Conservation (phyloP, 306 rosid species). For the Lathyrus oleraceus region DNA sequence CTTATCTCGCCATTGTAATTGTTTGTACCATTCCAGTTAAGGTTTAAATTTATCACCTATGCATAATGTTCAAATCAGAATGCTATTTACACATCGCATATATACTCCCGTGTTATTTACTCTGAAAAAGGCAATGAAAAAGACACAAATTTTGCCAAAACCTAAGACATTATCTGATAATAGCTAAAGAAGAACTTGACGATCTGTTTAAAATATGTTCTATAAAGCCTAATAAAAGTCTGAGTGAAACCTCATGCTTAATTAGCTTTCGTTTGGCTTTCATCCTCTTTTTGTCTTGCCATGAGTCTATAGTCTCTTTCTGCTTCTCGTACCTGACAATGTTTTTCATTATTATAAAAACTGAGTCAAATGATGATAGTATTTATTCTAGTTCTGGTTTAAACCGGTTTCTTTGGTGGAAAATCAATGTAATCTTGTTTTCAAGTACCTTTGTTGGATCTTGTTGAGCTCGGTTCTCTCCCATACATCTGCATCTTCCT, state of each 20-base stretch:
- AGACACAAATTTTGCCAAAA: background rate
- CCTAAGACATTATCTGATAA: background rate
- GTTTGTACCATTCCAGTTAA: background rate
- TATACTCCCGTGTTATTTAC: background rate
- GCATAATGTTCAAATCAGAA: background rate
- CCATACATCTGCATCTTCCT: conserved; percentile 63
- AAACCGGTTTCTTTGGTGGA: background rate
- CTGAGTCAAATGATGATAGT: conserved; percentile 20
- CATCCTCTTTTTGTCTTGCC: conserved; percentile 67
- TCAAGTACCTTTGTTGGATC: conserved; percentile 55
- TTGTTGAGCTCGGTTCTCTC: conserved; percentile 58
- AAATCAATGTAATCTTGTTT: conserved; percentile 3
- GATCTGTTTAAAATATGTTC: background rate
- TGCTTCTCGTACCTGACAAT: conserved; percentile 62
- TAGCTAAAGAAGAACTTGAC: background rate
- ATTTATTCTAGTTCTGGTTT: conserved; percentile 11
- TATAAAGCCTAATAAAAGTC: background rate
- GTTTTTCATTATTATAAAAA: conserved; percentile 29
- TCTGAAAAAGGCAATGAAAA: background rate
- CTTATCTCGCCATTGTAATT: background rate
- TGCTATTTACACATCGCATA: background rate
- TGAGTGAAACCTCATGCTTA: conserved; percentile 52
- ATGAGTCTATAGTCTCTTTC: conserved; percentile 46
- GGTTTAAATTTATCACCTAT: background rate
- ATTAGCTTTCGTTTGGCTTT: conserved; percentile 46